These are phyloP conservation scores for Nicotiana knightiana DNA, from an alignment of 257 asterid genomes.

Conservation along the genomic window DNA sequence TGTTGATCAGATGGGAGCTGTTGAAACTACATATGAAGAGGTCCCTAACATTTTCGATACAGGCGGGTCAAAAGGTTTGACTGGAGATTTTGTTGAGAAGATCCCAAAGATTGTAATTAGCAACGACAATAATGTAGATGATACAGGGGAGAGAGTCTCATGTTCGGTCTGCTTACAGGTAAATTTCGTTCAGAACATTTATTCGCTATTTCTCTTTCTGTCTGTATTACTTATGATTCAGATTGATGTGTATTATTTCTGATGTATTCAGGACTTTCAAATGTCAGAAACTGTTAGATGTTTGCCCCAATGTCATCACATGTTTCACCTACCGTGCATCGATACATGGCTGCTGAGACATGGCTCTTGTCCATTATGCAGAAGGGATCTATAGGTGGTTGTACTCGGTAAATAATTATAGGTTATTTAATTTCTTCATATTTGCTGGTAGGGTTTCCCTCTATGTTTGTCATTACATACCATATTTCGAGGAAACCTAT, in stretches of 20 bases:
- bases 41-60: constrained; percentile 59
- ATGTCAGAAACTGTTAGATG: constrained; percentile 64
- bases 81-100: constrained; percentile 61
- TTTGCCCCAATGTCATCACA: constrained; percentile 69
- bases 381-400: constrained; percentile 57
- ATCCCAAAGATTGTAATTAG: constrained; percentile 57
- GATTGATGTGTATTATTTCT: background rate
- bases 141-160: constrained; percentile 66
- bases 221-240: background rate
- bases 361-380: constrained; percentile 77
- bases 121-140: constrained; percentile 42
- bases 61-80: constrained; percentile 70
- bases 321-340: constrained; percentile 76
- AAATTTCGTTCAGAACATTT: background rate
- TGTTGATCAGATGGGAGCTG: constrained; percentile 66
- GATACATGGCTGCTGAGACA: constrained; percentile 79
- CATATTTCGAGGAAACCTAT: constrained; percentile 19
- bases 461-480: constrained; percentile 23
- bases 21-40: constrained; percentile 56
- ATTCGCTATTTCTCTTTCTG: background rate
- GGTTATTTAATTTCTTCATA: constrained; percentile 31
- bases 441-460: constrained; percentile 24
- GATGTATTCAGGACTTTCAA: constrained; percentile 51
- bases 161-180: constrained; percentile 90
- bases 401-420: constrained; percentile 17